Conservation (phyloP, 2,329 filamentous ascomycete species). For the Cladorrhinum sp. region DNA sequence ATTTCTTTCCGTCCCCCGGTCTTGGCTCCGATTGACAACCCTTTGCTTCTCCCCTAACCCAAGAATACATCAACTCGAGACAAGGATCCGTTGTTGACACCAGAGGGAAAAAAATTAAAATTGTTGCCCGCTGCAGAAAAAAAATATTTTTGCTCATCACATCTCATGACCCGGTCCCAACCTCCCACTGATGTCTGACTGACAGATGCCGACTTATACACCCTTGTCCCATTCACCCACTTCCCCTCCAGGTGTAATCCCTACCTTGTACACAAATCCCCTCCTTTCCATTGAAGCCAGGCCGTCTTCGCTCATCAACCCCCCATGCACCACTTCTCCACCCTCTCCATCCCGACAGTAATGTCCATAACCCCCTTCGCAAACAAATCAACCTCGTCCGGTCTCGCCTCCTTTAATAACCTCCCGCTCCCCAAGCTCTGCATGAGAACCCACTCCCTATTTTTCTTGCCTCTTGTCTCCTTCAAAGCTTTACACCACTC, state of each 20-base stretch:
- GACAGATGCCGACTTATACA: background rate
- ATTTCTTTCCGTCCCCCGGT: background rate
- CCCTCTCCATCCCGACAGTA: slow-evolving; percentile 17
- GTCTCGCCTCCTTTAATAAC: slow-evolving; percentile 11
- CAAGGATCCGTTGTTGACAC: background rate
- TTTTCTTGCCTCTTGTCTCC: background rate
- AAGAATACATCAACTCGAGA: background rate
- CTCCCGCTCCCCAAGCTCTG: slow-evolving; percentile 14
- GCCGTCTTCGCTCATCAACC: background rate
- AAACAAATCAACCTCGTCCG: slow-evolving; percentile 24
- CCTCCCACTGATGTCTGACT: background rate
- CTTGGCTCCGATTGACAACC: background rate
- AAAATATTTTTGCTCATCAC: background rate
- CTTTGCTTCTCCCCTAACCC: background rate
- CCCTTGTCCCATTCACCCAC: background rate
- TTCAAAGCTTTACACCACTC: slow-evolving; percentile 24
- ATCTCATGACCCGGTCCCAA: background rate
- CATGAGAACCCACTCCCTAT: slow-evolving; percentile 10
- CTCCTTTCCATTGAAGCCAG: too few species aligned
- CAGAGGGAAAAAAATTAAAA: background rate
- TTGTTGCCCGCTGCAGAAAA: background rate
- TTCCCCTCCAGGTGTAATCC: background rate
- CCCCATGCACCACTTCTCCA: slow-evolving; percentile 9
- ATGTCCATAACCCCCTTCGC: slow-evolving; percentile 16
- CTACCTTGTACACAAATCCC: too few species aligned